phyloP scores from a whole-genome alignment of 495 filamentous ascomycete genomes.

The Xylaria intraflava region DNA sequence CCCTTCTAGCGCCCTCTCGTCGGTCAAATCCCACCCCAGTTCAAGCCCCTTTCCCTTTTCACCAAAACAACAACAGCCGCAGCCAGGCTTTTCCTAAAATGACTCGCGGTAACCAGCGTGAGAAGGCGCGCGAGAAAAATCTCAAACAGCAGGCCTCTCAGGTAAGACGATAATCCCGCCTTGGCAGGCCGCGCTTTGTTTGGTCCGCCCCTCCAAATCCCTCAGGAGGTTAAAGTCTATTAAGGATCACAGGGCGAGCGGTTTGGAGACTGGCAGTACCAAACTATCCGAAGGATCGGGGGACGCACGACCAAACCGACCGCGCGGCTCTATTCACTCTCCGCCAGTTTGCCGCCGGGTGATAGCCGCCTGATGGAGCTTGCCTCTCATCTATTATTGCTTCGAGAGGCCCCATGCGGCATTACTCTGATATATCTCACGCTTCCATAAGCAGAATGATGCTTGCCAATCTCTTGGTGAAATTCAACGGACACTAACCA shows the following conservation, averaged over 20 bases:
- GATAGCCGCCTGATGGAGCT: not conserved
- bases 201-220: not conserved
- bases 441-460: not conserved
- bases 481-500: conserved; percentile 10
- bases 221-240: not conserved
- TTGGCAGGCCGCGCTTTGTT: conserved; percentile 7
- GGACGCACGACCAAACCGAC: not conserved
- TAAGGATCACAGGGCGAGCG: not conserved
- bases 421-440: not conserved
- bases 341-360: not conserved
- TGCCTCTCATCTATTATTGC: not conserved
- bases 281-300: not conserved
- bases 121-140: conserved; percentile 77
- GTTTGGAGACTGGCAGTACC: not conserved
- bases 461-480: not conserved
- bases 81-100: conserved; percentile 40
- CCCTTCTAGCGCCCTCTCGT: conserved; percentile 4
- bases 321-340: not conserved
- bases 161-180: conserved; percentile 37
- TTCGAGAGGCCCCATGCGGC: not conserved
- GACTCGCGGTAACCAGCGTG: conserved; percentile 91
- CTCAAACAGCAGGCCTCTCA: conserved; percentile 54
- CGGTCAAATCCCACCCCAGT: not conserved
- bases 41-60: not conserved
- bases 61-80: not conserved